A percentile compares a stretch with the other conserved stretches of the same genome.
phyloP scores from a whole-genome alignment of 495 filamentous ascomycete genomes.

The Penicillium atrosanguineum region DNA sequence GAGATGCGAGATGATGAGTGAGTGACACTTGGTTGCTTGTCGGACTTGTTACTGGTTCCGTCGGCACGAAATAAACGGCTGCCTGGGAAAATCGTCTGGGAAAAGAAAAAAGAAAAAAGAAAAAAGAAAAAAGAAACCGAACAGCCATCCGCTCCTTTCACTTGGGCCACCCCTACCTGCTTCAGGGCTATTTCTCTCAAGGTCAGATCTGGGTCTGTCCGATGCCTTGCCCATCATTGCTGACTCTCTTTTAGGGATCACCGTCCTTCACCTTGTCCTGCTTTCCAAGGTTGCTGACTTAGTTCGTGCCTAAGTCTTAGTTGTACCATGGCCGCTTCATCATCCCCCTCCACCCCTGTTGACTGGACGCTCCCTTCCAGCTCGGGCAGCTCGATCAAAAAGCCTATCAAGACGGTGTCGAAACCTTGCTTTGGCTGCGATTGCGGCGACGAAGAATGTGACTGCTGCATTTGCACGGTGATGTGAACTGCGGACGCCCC shows the following conservation, averaged over 20 bases:
- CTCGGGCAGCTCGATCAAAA: constrained; percentile 35
- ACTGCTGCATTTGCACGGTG: constrained; percentile 45
- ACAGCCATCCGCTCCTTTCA: not conserved
- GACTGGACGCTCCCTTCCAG: constrained; percentile 36
- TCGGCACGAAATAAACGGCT: not conserved
- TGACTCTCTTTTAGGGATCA: not conserved
- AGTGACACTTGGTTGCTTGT: no score
- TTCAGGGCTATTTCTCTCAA: not conserved
- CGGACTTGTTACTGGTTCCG: no score
- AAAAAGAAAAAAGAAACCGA: no score
- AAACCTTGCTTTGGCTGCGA: constrained; percentile 48
- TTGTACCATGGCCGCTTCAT: constrained; percentile 15
- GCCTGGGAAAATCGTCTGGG: not conserved
- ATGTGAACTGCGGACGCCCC: constrained; percentile 27
- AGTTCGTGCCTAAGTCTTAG: not conserved
- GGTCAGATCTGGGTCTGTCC: not conserved
- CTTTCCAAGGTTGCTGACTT: not conserved
- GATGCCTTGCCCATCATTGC: not conserved
- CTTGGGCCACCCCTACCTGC: not conserved
- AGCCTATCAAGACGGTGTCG: constrained; percentile 41
- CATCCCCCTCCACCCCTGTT: constrained; percentile 20
- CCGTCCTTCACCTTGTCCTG: not conserved
- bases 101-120: no score
- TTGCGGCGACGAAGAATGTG: constrained; percentile 44
- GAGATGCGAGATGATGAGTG: not conserved